Evolutionary conservation across 306 rosid genomes (phyloP).

Genomic region (Cotoneaster glaucophyllus): DNA sequence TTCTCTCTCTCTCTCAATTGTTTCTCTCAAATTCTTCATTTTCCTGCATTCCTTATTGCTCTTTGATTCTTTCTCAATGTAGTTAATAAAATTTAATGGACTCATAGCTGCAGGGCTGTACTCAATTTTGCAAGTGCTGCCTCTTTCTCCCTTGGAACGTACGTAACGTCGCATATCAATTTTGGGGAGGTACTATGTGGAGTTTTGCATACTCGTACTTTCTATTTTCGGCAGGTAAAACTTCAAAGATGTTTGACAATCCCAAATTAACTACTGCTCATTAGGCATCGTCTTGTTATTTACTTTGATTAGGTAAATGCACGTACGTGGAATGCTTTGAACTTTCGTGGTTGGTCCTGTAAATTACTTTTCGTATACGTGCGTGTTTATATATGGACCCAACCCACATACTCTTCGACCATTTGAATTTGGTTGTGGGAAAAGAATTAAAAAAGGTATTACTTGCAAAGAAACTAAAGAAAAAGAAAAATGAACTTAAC

Average conservation of each 20-base stretch:
- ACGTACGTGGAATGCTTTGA: too few species aligned
- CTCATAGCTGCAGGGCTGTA: neutral
- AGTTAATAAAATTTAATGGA: neutral
- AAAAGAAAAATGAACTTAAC: too few species aligned
- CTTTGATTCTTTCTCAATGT: too few species aligned
- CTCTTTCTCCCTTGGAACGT: neutral
- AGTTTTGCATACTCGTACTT: neutral
- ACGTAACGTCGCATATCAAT: neutral
- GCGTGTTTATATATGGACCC: too few species aligned
- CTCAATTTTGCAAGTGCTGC: neutral
- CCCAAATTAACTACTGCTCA: too few species aligned
- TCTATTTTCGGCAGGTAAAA: neutral
- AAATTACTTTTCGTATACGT: too few species aligned
- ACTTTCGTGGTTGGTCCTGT: too few species aligned
- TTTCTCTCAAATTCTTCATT: too few species aligned
- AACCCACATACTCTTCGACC: neutral
- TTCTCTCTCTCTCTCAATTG: too few species aligned
- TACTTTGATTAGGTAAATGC: neutral
- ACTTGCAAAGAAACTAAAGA: neutral
- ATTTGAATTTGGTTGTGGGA: neutral
- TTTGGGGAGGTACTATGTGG: neutral
- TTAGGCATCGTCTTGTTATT: neutral
- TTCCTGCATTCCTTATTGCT: too few species aligned
- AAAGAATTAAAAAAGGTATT: neutral
- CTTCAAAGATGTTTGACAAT: too few species aligned